phyloP scores from a whole-genome alignment of 78 protist genomes.

The Mantamonas sphyraenae region DNA sequence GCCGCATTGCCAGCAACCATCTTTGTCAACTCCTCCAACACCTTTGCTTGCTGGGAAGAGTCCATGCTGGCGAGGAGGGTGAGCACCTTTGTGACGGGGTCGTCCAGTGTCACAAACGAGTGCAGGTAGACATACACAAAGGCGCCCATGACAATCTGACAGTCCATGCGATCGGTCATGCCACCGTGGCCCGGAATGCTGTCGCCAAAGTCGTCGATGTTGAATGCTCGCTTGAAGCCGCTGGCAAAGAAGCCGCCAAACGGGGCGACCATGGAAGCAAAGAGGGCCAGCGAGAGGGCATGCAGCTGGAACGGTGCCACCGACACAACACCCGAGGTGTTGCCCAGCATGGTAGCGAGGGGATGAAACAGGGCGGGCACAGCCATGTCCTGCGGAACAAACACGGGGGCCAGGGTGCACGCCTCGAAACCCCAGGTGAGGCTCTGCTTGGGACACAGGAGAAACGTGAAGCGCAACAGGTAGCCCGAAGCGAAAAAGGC shows the following conservation, averaged over 20 bases:
- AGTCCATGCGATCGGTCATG: slow-evolving; percentile 87
- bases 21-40: not conserved
- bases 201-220: slow-evolving; percentile 80
- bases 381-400: too few relatives aligned
- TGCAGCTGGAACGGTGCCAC: slow-evolving; percentile 62
- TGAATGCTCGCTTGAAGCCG: slow-evolving; percentile 91
- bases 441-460: slow-evolving; percentile 1
- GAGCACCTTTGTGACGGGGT: too few relatives aligned
- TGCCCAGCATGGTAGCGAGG: not conserved
- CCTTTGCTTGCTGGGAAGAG: not conserved
- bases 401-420: too few relatives aligned
- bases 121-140: slow-evolving; percentile 58
- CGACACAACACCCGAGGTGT: too few relatives aligned
- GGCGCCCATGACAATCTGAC: slow-evolving; percentile 78
- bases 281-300: slow-evolving; percentile 62
- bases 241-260: slow-evolving; percentile 95
- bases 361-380: too few relatives aligned
- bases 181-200: slow-evolving; percentile 96
- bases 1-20: too few relatives aligned
- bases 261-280: slow-evolving; percentile 88
- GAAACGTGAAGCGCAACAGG: not conserved
- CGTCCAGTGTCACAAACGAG: slow-evolving; percentile 14
- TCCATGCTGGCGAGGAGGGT: not conserved
- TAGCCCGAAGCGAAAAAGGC: not conserved
- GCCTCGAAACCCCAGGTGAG: not conserved